These are phyloP conservation scores for Daedaleopsis nitida DNA, from an alignment of 768 basidiomycete species.

Conservation along the genomic window DNA sequence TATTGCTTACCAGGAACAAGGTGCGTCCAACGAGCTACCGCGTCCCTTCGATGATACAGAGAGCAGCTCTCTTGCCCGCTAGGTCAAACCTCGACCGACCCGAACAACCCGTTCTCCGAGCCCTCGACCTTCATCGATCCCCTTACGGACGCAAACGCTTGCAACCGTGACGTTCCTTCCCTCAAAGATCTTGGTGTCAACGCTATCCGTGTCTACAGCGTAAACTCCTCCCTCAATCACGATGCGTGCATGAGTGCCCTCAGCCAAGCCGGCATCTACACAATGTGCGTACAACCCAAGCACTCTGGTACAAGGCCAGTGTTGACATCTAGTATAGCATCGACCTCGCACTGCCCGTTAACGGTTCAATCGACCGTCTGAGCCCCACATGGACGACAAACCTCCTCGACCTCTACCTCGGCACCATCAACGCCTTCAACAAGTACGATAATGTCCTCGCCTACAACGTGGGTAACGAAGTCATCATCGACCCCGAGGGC, in stretches of 20 bases:
- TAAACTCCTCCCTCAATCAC: conserved; percentile 81
- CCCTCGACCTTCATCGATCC: conserved; percentile 83
- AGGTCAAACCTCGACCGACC: conserved; percentile 43
- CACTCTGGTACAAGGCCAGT: conserved; percentile 1
- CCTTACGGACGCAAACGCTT: conserved; percentile 64
- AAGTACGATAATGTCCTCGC: conserved; percentile 90
- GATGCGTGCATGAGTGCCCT: conserved; percentile 83
- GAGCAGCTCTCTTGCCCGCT: neutral
- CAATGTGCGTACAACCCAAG: conserved; percentile 59
- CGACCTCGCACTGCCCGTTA: conserved; percentile 81
- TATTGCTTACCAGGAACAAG: conserved; percentile 83
- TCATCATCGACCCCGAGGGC: conserved; percentile 57
- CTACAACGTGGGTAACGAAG: conserved; percentile 90
- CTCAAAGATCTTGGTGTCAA: conserved; percentile 80
- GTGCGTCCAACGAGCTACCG: conserved; percentile 35
- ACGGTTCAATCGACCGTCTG: conserved; percentile 80
- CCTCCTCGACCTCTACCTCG: conserved; percentile 75
- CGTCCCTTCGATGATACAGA: neutral
- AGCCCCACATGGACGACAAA: conserved; percentile 80
- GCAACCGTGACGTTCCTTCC: conserved; percentile 78
- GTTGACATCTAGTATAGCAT: conserved; percentile 50
- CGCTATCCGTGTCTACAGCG: conserved; percentile 83
- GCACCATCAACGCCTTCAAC: conserved; percentile 76
- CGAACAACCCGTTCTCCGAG: conserved; percentile 65
- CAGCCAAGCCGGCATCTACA: conserved; percentile 81